Evolutionary conservation across 1,139 yeast genomes (phyloP), one percentile per base, ranked within the genome.

Genomic region (Suhomyces choctaworum): DNA sequence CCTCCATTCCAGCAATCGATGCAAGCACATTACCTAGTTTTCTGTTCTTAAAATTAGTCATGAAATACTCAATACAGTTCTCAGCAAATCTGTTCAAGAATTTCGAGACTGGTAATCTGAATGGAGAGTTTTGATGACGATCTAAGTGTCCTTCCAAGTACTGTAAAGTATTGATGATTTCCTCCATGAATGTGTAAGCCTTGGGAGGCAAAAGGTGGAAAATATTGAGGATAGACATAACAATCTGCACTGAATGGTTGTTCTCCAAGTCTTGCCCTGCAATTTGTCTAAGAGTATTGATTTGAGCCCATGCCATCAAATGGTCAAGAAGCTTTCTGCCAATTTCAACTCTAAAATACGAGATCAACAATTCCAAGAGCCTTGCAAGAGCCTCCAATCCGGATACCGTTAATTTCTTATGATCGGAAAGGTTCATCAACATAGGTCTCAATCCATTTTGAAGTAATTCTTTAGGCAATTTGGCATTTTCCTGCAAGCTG

Each of bases 401-500:
- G 1, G 89, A 76, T 1, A 88, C 94, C 0, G 96, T 87, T 33
- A 94, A 68, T 40, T 90, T 82, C 56, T 88, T 89, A 57, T 89
- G 96, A 50, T 94, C 98, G 0, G 97, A 87, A 26, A 94, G 66
- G 50, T 92, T 92, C 90, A 90, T 86, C 45, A 94, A 64, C 83
- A 94, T 89, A 1, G 99, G 98, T 39, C 96, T 77, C 42, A 94
- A 69, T 0, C 98, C 98, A 56, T 85, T 88, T 56, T 94, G 98
- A 19, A 94, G 67, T 26, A 92, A 66, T 48, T 94, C 98, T 52
- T 90, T 89, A 1, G 99, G 98, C 34, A 94, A 70, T 47, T 88
- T 88, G 13, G 89, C 82, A 56, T 88, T 88, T 50, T 87, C 95
- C 12, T 90, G 80, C 20, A 94, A 70, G 29, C 92, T 94, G 4